Evolutionary conservation across 345 rosid species (phyloP), one percentile per base, ranked within the genome.

Genomic region (Jatropha curcas): DNA sequence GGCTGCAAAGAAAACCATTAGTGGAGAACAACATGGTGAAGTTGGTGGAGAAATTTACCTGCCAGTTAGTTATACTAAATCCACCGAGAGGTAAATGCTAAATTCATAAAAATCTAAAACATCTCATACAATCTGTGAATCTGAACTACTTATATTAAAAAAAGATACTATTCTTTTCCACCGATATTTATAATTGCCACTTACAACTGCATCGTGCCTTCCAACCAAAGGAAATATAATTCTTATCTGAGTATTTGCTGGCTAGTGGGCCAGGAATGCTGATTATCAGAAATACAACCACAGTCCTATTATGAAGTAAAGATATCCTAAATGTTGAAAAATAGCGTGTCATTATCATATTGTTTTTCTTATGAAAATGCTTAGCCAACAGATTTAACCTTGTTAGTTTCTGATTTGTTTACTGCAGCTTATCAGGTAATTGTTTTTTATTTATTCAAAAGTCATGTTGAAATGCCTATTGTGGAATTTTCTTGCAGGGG

Each of bases 21-120:
- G 96, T 22, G 99, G 99, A 31, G 99, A 96, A 76, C 99, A 92
- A 71, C 98, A 92, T 57, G 99, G 99, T 61, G 99, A 95, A 83
- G 72, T 83, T 73, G 99, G 99, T 33, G 99, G 99, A 76, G 98
- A 93, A 87, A 93, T 96, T 72, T 96, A 96, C 72, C 76, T 91
- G 79, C 96, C 98, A 34, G 92, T 74, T 67, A 82, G 82, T 75
- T 91, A 87, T 69, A 59, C 82, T 68, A 89, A 68, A 50, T 74
- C 92, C 28, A 41, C 86, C 55, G 74, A 76, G 74, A 91, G 78
- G 81, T 88, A 80, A 89, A 83, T 83, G 1, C n/a, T 30, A 65
- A 41, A 41, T 35, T 43, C n/a, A 17, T 28, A n/a, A 35, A 10
- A 1, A 33, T 65, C 33, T 34, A 14, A 33, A 75, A 65, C 8